These are phyloP conservation scores for Herpotrichia juniperi DNA, from an alignment of 2,329 filamentous ascomycete species.

Conservation along the genomic window DNA sequence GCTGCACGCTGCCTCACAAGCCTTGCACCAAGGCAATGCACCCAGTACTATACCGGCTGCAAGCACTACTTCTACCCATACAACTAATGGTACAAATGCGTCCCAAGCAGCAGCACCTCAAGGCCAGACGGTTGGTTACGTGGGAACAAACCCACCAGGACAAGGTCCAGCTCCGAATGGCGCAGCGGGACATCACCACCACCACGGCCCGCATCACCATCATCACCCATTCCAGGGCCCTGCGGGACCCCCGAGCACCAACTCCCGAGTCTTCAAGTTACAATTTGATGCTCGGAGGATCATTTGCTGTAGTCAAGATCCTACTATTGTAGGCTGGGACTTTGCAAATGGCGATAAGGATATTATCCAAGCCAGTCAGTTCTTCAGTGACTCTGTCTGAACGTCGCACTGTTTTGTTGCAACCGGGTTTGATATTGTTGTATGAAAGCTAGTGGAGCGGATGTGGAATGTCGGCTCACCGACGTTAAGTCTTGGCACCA, in stretches of 20 bases:
- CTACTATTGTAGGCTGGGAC: conserved; percentile 95
- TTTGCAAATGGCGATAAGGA: conserved; percentile 88
- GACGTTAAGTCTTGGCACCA: neutral
- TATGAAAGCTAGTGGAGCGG: neutral
- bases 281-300: conserved; percentile 95
- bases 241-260: conserved; percentile 35
- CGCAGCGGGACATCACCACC: conserved; percentile 27
- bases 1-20: conserved; percentile 42
- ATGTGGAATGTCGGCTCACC: neutral
- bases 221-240: conserved; percentile 31
- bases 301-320: conserved; percentile 91
- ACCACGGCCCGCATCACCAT: conserved; percentile 37
- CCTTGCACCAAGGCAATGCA: conserved; percentile 22
- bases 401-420: neutral
- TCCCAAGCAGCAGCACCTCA: conserved; percentile 15
- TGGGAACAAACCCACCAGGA: conserved; percentile 20
- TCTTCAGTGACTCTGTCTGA: conserved; percentile 65
- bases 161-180: conserved; percentile 21
- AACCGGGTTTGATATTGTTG: neutral
- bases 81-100: conserved; percentile 7
- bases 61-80: conserved; percentile 13
- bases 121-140: conserved; percentile 14
- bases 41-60: conserved; percentile 16
- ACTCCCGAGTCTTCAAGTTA: conserved; percentile 85
- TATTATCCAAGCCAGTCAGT: conserved; percentile 76